Evolutionary conservation across 2,329 filamentous ascomycete species (phyloP).

Genomic region (Pseudogymnoascus sp.): DNA sequence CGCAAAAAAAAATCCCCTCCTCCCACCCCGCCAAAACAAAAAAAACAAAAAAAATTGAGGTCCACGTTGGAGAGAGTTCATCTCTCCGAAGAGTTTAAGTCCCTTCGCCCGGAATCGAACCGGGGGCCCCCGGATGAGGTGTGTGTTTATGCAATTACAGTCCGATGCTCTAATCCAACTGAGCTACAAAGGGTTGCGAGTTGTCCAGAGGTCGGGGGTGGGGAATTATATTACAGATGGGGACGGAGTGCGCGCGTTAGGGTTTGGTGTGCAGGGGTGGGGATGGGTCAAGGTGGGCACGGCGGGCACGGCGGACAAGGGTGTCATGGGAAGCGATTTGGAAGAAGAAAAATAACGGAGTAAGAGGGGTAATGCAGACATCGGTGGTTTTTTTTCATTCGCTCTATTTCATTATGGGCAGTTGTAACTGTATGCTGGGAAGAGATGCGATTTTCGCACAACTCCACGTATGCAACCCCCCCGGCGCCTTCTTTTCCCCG

Average conservation of each 20-base stretch:
- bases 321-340: neutral
- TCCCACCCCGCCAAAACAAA: neutral
- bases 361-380: neutral
- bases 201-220: neutral
- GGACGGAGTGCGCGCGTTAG: neutral
- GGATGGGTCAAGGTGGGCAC: neutral
- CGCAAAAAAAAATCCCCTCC: neutral
- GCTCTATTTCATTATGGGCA: slow-evolving; percentile 5
- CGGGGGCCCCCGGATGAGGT: slow-evolving; percentile 10
- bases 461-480: neutral
- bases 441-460: neutral
- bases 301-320: neutral
- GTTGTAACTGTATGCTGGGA: neutral
- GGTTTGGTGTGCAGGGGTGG: neutral
- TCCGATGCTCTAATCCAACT: slow-evolving; percentile 11
- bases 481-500: neutral
- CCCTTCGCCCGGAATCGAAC: slow-evolving; percentile 11
- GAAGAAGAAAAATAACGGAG: neutral
- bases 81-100: slow-evolving; percentile 9
- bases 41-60: neutral
- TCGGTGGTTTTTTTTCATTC: neutral
- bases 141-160: slow-evolving; percentile 8
- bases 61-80: slow-evolving; percentile 3
- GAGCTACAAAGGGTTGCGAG: slow-evolving; percentile 8
- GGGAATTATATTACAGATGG: slow-evolving; percentile 1